Evolutionary conservation across 2,329 filamentous ascomycete species (phyloP).

Genomic region (Epichloe festucae): DNA sequence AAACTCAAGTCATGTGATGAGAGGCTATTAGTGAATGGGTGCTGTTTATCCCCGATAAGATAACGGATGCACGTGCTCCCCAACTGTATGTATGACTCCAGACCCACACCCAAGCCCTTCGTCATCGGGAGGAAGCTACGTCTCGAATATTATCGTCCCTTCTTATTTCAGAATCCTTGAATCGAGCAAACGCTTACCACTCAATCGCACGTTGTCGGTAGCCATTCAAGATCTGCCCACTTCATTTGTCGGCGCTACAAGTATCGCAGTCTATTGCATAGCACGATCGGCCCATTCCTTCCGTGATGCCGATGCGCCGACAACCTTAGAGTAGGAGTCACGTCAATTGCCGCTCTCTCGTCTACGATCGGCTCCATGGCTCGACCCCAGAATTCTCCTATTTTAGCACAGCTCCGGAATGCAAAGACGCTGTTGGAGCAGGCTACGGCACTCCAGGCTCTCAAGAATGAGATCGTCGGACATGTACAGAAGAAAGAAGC

Average conservation of each 20-base stretch:
- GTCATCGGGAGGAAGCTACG: not conserved
- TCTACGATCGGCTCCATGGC: conserved; percentile 32
- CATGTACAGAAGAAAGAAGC: conserved; percentile 77
- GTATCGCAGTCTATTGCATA: not conserved
- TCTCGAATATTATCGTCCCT: not conserved
- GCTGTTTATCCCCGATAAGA: not conserved
- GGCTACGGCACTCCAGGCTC: conserved; percentile 47
- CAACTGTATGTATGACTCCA: not conserved
- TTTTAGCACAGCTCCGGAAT: conserved; percentile 43
- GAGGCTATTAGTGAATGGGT: no score
- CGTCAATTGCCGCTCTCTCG: conserved; percentile 1
- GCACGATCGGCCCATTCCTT: not conserved
- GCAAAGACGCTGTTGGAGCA: conserved; percentile 39
- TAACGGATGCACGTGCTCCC: conserved; percentile 3
- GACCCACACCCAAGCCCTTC: not conserved
- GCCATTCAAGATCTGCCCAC: not conserved
- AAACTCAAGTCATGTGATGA: no score
- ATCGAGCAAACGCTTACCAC: no score
- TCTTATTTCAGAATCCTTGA: not conserved
- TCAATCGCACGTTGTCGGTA: no score
- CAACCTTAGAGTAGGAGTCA: conserved; percentile 2
- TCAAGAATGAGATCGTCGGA: conserved; percentile 86
- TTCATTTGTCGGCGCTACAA: not conserved
- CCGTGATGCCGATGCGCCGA: conserved; percentile 7
- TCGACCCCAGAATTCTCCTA: conserved; percentile 36